Conservation (phyloP, 176 grass and related monocot genomes). For the Oropetium thomaeum region DNA sequence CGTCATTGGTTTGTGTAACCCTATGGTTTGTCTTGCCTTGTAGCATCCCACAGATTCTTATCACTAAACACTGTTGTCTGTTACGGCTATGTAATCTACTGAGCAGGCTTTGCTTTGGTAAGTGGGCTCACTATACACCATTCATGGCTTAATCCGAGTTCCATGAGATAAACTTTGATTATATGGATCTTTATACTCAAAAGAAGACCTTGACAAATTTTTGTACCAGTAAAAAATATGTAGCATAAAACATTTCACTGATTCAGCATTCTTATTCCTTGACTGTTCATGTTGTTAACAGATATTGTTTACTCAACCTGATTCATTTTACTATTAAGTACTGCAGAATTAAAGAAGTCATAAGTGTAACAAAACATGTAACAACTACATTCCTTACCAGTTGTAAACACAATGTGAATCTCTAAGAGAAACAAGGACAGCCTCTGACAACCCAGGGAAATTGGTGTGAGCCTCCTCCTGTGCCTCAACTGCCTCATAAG, state of each 20-base stretch:
- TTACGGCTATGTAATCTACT: constrained; percentile 14
- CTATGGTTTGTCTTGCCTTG: background rate
- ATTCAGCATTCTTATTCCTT: background rate
- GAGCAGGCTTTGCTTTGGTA: background rate
- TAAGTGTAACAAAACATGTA: constrained; percentile 19
- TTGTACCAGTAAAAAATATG: background rate
- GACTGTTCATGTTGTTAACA: background rate
- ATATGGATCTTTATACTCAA: no score
- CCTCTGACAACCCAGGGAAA: constrained; percentile 20
- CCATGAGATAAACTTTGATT: background rate
- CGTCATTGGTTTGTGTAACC: constrained; percentile 10
- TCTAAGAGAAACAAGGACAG: constrained; percentile 21
- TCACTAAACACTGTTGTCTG: background rate
- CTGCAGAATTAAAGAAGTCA: background rate
- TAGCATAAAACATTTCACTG: background rate
- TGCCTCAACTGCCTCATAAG: constrained; percentile 26
- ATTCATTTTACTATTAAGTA: background rate
- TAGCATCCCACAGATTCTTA: background rate
- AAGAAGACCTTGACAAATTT: background rate
- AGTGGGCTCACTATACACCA: background rate
- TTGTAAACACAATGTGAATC: constrained; percentile 10
- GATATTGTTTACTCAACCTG: background rate
- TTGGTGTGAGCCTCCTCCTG: constrained; percentile 10
- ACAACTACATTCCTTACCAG: constrained; percentile 25
- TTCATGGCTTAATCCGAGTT: background rate